A percentile compares a stretch with the other conserved stretches of the same genome.
phyloP scores from a whole-genome alignment of 768 basidiomycete genomes.

The Gelatoporia subvermispora region DNA sequence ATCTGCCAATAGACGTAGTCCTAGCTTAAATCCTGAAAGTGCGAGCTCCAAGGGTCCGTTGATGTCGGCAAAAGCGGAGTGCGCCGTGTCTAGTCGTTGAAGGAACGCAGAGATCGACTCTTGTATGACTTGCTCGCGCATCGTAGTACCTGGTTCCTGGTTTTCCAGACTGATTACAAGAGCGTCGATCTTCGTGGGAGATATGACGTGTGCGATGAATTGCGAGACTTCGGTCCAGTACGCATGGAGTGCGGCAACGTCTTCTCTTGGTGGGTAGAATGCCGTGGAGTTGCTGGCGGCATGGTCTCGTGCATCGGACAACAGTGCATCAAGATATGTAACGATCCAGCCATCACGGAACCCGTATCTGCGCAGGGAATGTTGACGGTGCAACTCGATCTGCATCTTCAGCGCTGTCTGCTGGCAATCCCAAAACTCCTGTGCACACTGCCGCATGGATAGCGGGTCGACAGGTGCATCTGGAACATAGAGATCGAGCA shows the following conservation, averaged over 20 bases:
- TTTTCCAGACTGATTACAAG: slow-evolving; percentile 37
- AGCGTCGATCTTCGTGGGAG: slow-evolving; percentile 42
- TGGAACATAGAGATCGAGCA: slow-evolving; percentile 75
- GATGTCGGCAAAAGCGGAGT: slow-evolving; percentile 71
- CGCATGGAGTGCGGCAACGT: slow-evolving; percentile 46
- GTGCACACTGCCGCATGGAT: slow-evolving; percentile 47
- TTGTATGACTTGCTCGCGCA: slow-evolving; percentile 71
- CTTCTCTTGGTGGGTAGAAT: slow-evolving; percentile 6
- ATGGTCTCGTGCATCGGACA: slow-evolving; percentile 27
- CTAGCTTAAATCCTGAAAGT: slow-evolving; percentile 63
- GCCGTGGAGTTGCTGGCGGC: slow-evolving; percentile 25
- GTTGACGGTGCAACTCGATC: slow-evolving; percentile 44
- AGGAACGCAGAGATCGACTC: slow-evolving; percentile 74
- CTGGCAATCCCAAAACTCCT: slow-evolving; percentile 40
- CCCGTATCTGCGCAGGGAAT: slow-evolving; percentile 56
- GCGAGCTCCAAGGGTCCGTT: slow-evolving; percentile 60
- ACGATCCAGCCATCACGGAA: slow-evolving; percentile 47
- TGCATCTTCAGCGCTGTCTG: slow-evolving; percentile 39
- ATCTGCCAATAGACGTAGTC: slow-evolving; percentile 52
- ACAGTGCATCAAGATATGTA: slow-evolving; percentile 35
- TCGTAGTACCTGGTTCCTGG: slow-evolving; percentile 32
- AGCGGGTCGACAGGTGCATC: slow-evolving; percentile 85
- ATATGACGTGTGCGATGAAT: slow-evolving; percentile 60
- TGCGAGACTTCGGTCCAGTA: slow-evolving; percentile 78
- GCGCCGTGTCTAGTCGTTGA: slow-evolving; percentile 63